Evolutionary conservation across 2,329 filamentous ascomycete species (phyloP).

Genomic region (Aotearoamyces nothofagi): DNA sequence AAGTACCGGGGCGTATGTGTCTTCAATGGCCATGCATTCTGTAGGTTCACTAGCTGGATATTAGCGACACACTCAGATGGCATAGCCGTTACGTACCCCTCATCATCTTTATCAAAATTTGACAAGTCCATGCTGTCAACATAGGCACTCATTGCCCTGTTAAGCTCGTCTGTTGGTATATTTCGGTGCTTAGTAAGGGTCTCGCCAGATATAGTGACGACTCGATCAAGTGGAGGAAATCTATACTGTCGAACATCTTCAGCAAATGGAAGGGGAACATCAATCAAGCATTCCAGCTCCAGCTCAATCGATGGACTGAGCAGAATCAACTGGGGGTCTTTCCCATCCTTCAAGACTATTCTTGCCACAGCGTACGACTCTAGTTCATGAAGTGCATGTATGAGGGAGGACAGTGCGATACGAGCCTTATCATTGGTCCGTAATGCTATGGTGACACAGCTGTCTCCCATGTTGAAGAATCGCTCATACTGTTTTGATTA

Average conservation of each 20-base stretch:
- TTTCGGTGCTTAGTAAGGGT: slow-evolving; percentile 69
- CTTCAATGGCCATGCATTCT: slow-evolving; percentile 67
- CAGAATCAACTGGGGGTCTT: slow-evolving; percentile 61
- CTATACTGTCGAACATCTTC: slow-evolving; percentile 85
- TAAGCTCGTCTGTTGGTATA: slow-evolving; percentile 60
- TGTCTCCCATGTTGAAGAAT: slow-evolving; percentile 72
- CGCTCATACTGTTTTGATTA: slow-evolving; percentile 54
- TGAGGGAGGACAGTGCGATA: slow-evolving; percentile 74
- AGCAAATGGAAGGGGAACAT: slow-evolving; percentile 80
- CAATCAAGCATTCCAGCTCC: slow-evolving; percentile 73
- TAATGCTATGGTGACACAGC: slow-evolving; percentile 62
- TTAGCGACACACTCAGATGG: slow-evolving; percentile 6
- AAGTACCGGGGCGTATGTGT: slow-evolving; percentile 72
- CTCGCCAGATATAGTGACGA: slow-evolving; percentile 77
- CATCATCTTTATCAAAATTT: slow-evolving; percentile 53
- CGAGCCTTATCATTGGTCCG: slow-evolving; percentile 69
- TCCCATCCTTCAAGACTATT: slow-evolving; percentile 71
- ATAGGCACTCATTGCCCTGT: slow-evolving; percentile 74
- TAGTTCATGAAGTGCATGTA: slow-evolving; percentile 73
- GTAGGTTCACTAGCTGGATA: slow-evolving; percentile 25
- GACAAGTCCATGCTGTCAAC: slow-evolving; percentile 89
- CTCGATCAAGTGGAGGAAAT: slow-evolving; percentile 78
- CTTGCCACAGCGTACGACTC: slow-evolving; percentile 78
- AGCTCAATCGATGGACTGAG: slow-evolving; percentile 67
- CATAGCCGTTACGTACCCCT: slow-evolving; percentile 37